These are phyloP conservation scores for Hymenoscyphus fructigenus DNA, from an alignment of 2,329 filamentous ascomycete genomes.

Conservation along the genomic window DNA sequence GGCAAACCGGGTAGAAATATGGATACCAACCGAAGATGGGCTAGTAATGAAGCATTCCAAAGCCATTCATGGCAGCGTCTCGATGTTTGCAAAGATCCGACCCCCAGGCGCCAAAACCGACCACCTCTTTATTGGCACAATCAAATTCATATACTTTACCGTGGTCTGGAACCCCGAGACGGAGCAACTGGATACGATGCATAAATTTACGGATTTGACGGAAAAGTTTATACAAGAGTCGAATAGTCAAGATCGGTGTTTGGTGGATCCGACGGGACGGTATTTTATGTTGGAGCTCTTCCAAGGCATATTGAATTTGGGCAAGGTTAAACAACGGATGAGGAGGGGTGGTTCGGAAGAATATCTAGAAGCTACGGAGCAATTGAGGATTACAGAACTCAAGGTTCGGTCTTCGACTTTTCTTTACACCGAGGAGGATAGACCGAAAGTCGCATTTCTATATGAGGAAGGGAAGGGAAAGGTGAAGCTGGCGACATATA, in stretches of 20 bases:
- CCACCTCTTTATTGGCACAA: constrained; percentile 88
- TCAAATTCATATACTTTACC: constrained; percentile 88
- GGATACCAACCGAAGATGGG: constrained; percentile 64
- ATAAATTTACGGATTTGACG: constrained; percentile 50
- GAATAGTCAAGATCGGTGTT: constrained; percentile 77
- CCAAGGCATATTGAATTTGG: constrained; percentile 64
- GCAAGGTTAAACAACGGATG: constrained; percentile 54
- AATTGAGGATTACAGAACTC: constrained; percentile 64
- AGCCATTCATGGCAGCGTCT: constrained; percentile 79
- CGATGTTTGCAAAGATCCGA: constrained; percentile 77
- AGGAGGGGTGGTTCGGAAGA: constrained; percentile 50
- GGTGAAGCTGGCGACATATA: constrained; percentile 57
- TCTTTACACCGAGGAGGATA: constrained; percentile 53
- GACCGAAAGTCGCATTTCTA: constrained; percentile 62
- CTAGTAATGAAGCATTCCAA: constrained; percentile 67
- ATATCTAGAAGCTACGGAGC: constrained; percentile 60
- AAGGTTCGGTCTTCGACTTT: constrained; percentile 67
- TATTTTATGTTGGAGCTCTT: constrained; percentile 68
- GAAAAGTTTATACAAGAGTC: constrained; percentile 70
- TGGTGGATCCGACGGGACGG: constrained; percentile 76
- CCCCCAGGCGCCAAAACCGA: constrained; percentile 74
- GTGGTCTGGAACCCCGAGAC: constrained; percentile 72
- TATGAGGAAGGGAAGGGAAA: constrained; percentile 63
- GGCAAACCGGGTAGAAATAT: constrained; percentile 83
- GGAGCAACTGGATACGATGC: constrained; percentile 50